These are phyloP conservation scores for Sclerotinia spermophila DNA, from an alignment of 2,329 filamentous ascomycete species.

Conservation along the genomic window DNA sequence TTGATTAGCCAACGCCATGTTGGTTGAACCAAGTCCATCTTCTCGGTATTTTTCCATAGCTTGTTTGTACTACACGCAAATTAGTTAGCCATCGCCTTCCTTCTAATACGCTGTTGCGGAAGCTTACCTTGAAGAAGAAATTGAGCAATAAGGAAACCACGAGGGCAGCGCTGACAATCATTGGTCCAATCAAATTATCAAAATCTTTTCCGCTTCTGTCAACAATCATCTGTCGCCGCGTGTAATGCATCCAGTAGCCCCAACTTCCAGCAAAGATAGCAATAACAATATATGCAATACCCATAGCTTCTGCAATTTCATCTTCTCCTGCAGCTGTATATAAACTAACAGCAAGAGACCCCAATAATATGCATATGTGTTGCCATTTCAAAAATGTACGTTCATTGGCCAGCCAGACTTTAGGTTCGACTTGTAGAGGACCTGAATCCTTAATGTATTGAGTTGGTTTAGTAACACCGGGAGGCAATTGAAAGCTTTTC, in stretches of 20 bases:
- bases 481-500: conserved; percentile 60
- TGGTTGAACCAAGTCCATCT: background rate
- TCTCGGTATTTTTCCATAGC: conserved; percentile 23
- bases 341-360: conserved; percentile 75
- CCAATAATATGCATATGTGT: conserved; percentile 85
- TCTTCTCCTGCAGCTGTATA: conserved; percentile 86
- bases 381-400: conserved; percentile 99
- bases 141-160: conserved; percentile 78
- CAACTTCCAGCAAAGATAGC: conserved; percentile 80
- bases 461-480: conserved; percentile 80
- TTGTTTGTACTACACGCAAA: conserved; percentile 27
- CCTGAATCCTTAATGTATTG: conserved; percentile 94
- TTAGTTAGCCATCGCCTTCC: conserved; percentile 17
- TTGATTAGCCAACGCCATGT: conserved; percentile 14
- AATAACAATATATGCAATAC: conserved; percentile 77
- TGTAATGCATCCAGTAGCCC: conserved; percentile 82
- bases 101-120: background rate
- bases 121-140: conserved; percentile 74
- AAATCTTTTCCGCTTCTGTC: conserved; percentile 89
- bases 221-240: conserved; percentile 72
- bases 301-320: conserved; percentile 70
- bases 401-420: conserved; percentile 98
- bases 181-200: conserved; percentile 80
- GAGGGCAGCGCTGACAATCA: conserved; percentile 77
- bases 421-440: conserved; percentile 88